Base-by-base conservation (phyloP, 768 basidiomycete species). In the Termitomyces sp. region DNA sequence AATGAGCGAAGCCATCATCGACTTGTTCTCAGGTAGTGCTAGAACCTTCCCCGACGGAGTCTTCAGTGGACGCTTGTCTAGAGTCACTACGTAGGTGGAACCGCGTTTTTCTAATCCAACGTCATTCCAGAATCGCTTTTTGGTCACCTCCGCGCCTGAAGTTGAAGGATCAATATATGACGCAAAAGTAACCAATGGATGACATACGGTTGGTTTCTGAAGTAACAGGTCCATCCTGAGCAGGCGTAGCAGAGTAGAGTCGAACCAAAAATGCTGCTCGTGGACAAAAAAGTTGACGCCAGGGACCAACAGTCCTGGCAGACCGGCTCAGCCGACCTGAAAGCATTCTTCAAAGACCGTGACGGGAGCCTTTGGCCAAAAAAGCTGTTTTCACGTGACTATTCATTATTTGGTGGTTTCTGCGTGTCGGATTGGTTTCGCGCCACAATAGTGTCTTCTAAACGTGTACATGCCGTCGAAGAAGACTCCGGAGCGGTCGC, bases 91-190 rank as follows among this genome's bases (percentile, higher is more conserved):
- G 55, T 84, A 71, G 32, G 71, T 69, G 57, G 80, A 74, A 5
- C 71, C 75, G 58, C 78, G 79, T 53, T 77, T 70, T 59, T 88
- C 83, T 53, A 98, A 75, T 17, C 81, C 81, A n/a, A 95, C 97
- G 0, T 80, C 81, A 66, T 93, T 94, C 97, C 97, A 99, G 67
- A 98, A 98, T 24, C 97, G 78, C 60, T 88, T 87, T 69, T 91
- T 75, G 1, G 91, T 89, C 38, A 83, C 81, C 70, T 97, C 92
- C 11, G 91, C 93, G 57, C 88, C 94, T 97, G 62, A 8, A 57
- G 12, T 47, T 44, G 19, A 35, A 43, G 48, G 30, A 10, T 53
- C 41, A 37, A n/a, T 6, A 28, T 49, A 49, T 38, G 53, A 42
- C 48, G 22, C 21, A 44, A 17, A 30, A 44, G 26, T 35, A 21